Conservation (phyloP, 257 asterid genomes). For the Leonotis leonurus region DNA sequence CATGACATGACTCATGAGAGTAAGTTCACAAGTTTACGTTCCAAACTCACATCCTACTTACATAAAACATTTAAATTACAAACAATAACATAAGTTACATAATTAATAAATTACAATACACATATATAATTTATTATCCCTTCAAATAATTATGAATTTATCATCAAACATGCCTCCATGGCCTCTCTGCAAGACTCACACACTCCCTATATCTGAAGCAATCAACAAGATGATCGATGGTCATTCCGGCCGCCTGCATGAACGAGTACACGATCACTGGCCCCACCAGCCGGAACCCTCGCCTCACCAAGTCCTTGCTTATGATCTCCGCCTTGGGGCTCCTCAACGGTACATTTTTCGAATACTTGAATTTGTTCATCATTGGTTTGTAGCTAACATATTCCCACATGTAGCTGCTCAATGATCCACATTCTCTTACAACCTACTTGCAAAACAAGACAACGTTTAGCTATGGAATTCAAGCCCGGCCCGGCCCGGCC, state of each 20-base stretch:
- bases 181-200: slow-evolving; percentile 79
- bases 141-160: not conserved
- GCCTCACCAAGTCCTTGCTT: slow-evolving; percentile 73
- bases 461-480: no score
- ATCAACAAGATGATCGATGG: slow-evolving; percentile 78
- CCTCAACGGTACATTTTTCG: slow-evolving; percentile 75
- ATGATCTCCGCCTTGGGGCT: slow-evolving; percentile 81
- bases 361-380: slow-evolving; percentile 59
- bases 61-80: slow-evolving; percentile 4
- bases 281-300: slow-evolving; percentile 86
- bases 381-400: slow-evolving; percentile 63
- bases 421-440: slow-evolving; percentile 68
- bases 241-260: slow-evolving; percentile 92
- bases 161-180: slow-evolving; percentile 77
- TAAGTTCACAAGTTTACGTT: not conserved
- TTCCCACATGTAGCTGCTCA: slow-evolving; percentile 81
- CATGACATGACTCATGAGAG: no score
- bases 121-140: not conserved
- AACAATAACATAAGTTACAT: not conserved
- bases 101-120: not conserved
- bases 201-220: slow-evolving; percentile 74
- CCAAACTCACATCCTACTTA: not conserved
- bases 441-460: slow-evolving; percentile 40
- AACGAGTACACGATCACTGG: slow-evolving; percentile 84
- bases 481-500: no score